These are phyloP conservation scores for Venturia carpophila DNA, from an alignment of 2,329 filamentous ascomycete species.

Conservation along the genomic window DNA sequence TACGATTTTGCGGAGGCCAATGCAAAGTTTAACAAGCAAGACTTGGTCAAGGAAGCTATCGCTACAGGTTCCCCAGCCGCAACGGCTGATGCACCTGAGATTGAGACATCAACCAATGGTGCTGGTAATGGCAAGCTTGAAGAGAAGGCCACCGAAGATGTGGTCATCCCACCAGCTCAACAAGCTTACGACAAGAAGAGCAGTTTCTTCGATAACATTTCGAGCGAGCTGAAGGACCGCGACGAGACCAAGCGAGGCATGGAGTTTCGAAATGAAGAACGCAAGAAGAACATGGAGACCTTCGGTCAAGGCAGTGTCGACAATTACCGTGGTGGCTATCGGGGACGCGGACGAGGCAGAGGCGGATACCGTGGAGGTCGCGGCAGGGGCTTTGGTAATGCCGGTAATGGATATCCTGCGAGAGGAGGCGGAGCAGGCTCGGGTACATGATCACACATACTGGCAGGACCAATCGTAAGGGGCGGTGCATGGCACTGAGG, in stretches of 20 bases:
- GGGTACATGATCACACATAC: not conserved
- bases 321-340: conserved; percentile 65
- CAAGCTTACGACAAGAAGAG: conserved; percentile 71
- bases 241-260: conserved; percentile 72
- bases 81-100: conserved; percentile 40
- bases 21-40: conserved; percentile 82
- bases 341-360: conserved; percentile 58
- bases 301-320: conserved; percentile 97
- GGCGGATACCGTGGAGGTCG: conserved; percentile 33
- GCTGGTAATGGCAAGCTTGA: conserved; percentile 26
- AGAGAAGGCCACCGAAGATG: conserved; percentile 33
- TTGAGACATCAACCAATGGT: conserved; percentile 29
- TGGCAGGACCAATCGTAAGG: not conserved
- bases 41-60: conserved; percentile 81
- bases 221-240: conserved; percentile 83
- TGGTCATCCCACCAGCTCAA: conserved; percentile 37
- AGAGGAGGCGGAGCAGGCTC: not conserved
- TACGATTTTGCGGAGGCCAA: conserved; percentile 87
- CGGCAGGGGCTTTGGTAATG: conserved; percentile 21
- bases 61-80: conserved; percentile 63
- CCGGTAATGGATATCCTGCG: conserved; percentile 22
- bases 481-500: conserved; percentile 7
- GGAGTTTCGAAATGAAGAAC: conserved; percentile 87
- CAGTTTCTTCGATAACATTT: conserved; percentile 98
- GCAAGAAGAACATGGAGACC: conserved; percentile 93